Percentiles rank a stretch among this genome's conserved stretches.
These are phyloP conservation scores for Cafeteria roenbergensis DNA, from an alignment of 108 stramenopile genomes.

Conservation along the genomic window DNA sequence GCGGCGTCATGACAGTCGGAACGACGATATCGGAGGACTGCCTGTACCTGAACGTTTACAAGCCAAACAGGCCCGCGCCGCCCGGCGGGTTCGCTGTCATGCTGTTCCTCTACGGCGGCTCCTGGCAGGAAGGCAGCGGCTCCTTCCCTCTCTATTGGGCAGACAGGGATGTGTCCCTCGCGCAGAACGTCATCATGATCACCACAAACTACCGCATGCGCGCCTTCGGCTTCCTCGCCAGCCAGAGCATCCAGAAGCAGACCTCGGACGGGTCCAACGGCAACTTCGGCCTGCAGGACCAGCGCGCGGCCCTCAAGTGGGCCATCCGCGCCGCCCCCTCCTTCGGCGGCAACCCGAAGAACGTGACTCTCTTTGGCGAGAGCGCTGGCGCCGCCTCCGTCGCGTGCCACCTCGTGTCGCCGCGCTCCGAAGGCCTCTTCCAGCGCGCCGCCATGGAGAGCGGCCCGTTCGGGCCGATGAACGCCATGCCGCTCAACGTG, in stretches of 20 bases:
- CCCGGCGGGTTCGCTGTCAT: background rate
- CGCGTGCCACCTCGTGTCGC: constrained; percentile 18
- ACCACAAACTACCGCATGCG: constrained; percentile 27
- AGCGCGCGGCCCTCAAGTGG: constrained; percentile 23
- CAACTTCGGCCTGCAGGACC: constrained; percentile 23
- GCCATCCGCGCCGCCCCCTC: constrained; percentile 17
- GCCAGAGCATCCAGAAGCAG: background rate
- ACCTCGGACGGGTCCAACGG: background rate
- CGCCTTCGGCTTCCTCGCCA: constrained; percentile 23
- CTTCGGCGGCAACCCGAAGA: constrained; percentile 23
- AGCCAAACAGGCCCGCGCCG: background rate
- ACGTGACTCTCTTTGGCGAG: constrained; percentile 24
- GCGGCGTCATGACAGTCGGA: background rate
- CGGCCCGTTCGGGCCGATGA: constrained; percentile 2
- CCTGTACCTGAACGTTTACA: constrained; percentile 10
- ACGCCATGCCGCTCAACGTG: background rate
- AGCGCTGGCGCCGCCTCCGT: constrained; percentile 20
- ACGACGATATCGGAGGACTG: background rate
- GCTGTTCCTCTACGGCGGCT: constrained; percentile 8
- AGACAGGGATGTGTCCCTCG: background rate
- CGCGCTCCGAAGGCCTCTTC: constrained; percentile 25
- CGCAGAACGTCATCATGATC: constrained; percentile 3
- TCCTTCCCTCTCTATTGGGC: constrained; percentile 9
- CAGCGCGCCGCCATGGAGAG: constrained; percentile 19
- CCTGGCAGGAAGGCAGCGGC: background rate